Evolutionary conservation across 345 rosid genomes (phyloP).

Genomic region (Hibiscus mutabilis): DNA sequence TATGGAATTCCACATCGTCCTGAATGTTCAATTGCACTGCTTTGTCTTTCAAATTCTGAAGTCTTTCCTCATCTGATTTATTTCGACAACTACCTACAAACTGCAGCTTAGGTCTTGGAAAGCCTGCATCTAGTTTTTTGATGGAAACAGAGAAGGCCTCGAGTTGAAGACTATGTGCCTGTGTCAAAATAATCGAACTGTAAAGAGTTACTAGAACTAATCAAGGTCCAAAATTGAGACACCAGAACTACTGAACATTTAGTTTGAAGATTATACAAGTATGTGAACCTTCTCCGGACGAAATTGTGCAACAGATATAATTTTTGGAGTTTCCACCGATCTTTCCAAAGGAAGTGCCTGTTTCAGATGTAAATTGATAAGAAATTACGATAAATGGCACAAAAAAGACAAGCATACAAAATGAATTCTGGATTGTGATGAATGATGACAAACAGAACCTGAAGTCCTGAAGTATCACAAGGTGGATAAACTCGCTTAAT

Average conservation of each 20-base stretch:
- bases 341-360: conserved; percentile 80
- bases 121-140: conserved; percentile 35
- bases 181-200: conserved; percentile 27
- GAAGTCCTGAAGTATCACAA: conserved; percentile 92
- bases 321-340: conserved; percentile 42
- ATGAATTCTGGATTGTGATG: background rate
- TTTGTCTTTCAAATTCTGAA: conserved; percentile 62
- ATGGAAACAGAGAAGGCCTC: conserved; percentile 74
- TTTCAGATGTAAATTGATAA: background rate
- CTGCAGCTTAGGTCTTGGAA: conserved; percentile 73
- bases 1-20: conserved; percentile 58
- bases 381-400: background rate
- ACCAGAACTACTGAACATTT: conserved; percentile 26
- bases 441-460: conserved; percentile 35
- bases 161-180: conserved; percentile 93
- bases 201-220: conserved; percentile 7
- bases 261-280: conserved; percentile 24
- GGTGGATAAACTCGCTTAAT: conserved; percentile 85
- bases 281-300: conserved; percentile 98
- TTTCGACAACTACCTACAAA: conserved; percentile 96
- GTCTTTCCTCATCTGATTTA: conserved; percentile 69
- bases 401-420: background rate
- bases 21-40: conserved; percentile 60
- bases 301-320: conserved; percentile 91
- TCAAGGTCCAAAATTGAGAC: conserved; percentile 24